These are phyloP conservation scores for Fusarium ambrosium DNA, from an alignment of 2,329 filamentous ascomycete species.

Conservation along the genomic window DNA sequence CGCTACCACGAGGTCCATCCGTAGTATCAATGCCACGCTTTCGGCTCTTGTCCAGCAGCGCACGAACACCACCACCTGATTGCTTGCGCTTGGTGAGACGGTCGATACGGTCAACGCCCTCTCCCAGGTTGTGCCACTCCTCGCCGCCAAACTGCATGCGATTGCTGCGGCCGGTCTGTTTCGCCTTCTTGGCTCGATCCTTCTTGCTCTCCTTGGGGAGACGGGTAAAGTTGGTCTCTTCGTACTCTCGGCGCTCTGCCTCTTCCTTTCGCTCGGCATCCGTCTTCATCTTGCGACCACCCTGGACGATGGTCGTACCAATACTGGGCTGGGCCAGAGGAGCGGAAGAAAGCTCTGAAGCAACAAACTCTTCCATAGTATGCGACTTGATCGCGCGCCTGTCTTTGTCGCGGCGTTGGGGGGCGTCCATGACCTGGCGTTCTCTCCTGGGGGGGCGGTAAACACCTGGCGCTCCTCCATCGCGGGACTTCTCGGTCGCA, in stretches of 20 bases:
- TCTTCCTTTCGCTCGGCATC: conserved; percentile 82
- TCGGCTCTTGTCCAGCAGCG: conserved; percentile 84
- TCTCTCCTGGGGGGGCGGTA: conserved; percentile 92
- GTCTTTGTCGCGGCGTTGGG: conserved; percentile 71
- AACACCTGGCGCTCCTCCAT: conserved; percentile 71
- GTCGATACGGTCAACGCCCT: conserved; percentile 89
- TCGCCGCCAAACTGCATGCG: conserved; percentile 87
- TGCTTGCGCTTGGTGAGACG: conserved; percentile 80
- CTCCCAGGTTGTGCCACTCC: conserved; percentile 89
- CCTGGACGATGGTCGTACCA: conserved; percentile 86
- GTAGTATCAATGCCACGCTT: conserved; percentile 79
- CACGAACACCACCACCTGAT: conserved; percentile 68
- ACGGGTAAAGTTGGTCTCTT: conserved; percentile 92
- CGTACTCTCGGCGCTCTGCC: conserved; percentile 84
- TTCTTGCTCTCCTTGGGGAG: conserved; percentile 91
- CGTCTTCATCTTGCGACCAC: conserved; percentile 84
- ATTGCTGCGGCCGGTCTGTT: conserved; percentile 62
- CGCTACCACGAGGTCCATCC: conserved; percentile 79
- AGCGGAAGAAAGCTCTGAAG: conserved; percentile 83
- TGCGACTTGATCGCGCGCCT: conserved; percentile 79
- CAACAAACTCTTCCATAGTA: conserved; percentile 93
- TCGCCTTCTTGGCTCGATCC: conserved; percentile 76
- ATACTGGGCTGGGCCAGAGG: conserved; percentile 91
- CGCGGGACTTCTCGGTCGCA: conserved; percentile 45
- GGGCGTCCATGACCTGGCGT: conserved; percentile 84